phyloP scores from a whole-genome alignment of 306 rosid genomes.

The Luffa aegyptiaca region DNA sequence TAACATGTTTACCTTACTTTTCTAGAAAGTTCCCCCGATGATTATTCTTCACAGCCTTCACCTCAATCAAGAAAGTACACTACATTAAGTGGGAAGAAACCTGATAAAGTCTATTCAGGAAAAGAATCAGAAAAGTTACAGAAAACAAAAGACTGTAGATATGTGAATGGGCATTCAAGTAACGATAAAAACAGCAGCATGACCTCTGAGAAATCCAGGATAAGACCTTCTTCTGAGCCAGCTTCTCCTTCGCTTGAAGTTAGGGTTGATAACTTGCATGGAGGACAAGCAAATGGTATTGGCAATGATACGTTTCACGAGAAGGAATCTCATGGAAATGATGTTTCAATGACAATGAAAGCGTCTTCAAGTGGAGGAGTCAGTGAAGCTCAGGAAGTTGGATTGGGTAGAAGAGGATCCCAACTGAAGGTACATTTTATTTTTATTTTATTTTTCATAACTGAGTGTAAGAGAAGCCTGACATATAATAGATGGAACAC shows the following conservation, averaged over 20 bases:
- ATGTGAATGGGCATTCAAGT: constrained; percentile 17
- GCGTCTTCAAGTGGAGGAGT: constrained; percentile 20
- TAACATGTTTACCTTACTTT: constrained; percentile 11
- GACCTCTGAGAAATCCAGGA: constrained; percentile 17
- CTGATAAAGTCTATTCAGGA: constrained; percentile 23
- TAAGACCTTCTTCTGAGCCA: constrained; percentile 22
- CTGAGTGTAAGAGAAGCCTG: background rate
- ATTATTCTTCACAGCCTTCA: constrained; percentile 26
- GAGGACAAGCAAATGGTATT: constrained; percentile 23
- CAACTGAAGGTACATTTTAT: constrained; percentile 35
- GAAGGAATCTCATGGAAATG: constrained; percentile 20
- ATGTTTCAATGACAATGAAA: background rate
- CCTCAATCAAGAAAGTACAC: constrained; percentile 27
- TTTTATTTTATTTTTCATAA: background rate
- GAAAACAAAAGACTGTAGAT: constrained; percentile 10
- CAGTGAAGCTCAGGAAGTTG: constrained; percentile 18
- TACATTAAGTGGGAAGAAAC: constrained; percentile 30
- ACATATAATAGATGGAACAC: background rate
- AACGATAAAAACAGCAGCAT: constrained; percentile 13
- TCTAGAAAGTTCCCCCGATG: constrained; percentile 52
- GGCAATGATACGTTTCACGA: constrained; percentile 14
- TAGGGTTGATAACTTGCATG: constrained; percentile 29
- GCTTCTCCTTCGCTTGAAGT: constrained; percentile 25
- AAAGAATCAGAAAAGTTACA: constrained; percentile 24
- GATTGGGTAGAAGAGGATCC: constrained; percentile 28